A percentile compares a stretch with the other conserved stretches of the same genome.
Evolutionary conservation across 2,329 filamentous ascomycete genomes (phyloP).

Genomic region (Nemania sp.): DNA sequence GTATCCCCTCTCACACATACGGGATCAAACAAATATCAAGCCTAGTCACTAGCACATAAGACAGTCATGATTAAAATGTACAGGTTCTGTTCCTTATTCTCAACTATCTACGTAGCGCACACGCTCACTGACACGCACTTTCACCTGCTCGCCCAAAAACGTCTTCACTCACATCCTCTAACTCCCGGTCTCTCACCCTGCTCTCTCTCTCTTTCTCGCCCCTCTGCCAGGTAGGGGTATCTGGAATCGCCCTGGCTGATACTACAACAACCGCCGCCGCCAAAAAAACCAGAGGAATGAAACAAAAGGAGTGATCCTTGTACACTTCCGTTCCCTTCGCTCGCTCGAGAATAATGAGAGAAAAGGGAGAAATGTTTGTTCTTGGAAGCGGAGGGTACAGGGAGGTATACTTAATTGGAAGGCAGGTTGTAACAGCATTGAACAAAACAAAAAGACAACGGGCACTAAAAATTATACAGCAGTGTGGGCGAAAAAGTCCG

Average conservation of each 20-base stretch:
- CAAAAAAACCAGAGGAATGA: conserved; percentile 1
- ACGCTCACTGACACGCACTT: no score
- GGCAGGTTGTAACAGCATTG: not conserved
- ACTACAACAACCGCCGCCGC: conserved; percentile 4
- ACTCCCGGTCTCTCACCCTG: not conserved
- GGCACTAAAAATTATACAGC: conserved; percentile 31
- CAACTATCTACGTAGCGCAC: no score
- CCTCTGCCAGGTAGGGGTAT: conserved; percentile 34
- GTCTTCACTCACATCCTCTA: no score
- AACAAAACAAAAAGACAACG: conserved; percentile 3
- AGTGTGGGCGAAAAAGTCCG: conserved; percentile 15
- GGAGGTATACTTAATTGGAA: conserved; percentile 1
- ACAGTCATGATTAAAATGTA: no score
- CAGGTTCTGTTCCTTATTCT: no score
- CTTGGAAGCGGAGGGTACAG: not conserved
- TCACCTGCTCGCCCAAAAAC: no score
- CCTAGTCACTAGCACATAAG: no score
- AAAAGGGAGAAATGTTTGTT: no score
- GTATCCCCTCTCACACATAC: no score
- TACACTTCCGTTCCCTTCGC: conserved; percentile 19
- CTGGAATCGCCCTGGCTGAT: conserved; percentile 35
- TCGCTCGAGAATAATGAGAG: conserved; percentile 6
- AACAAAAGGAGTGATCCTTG: conserved; percentile 8
- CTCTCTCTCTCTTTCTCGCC: not conserved
- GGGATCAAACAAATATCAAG: no score